Evolutionary conservation across 768 basidiomycete genomes (phyloP), one percentile per base, ranked within the genome.

Genomic region (Cystobasidiopsis lactophilus): DNA sequence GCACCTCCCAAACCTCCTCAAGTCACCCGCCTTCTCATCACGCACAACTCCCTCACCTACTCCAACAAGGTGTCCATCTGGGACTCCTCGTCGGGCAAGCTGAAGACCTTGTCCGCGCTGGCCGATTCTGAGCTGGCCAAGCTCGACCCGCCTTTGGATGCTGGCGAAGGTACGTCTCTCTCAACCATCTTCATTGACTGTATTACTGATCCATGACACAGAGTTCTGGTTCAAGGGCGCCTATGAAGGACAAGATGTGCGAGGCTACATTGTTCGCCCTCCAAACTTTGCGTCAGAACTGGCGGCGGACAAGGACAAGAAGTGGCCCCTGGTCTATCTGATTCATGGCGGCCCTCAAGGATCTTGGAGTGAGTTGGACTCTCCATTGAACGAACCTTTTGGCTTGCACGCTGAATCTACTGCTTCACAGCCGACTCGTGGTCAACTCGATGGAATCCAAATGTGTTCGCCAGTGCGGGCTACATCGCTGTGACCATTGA

Each of bases 151-250:
- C 9, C 7, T 7, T 35, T 35, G 33, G 33, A 35, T 16, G 33
- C 16, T 16, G 33, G 33, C 7, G 33, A 35, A 35, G 33, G 33
- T 38, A 85, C 89, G 2, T 60, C 66, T 37, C 78, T 91, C 64
- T 73, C 80, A 0, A 70, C 69, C 39, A 64, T 70, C 9, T 71
- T 71, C 5, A 66, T 86, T 47, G 66, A 72, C 47, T 73, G 68
- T 7, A 84, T 80, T 37, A 68, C 69, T 52, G 61, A 65, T 7
- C 82, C 80, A 16, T 14, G n/a, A n/a, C n/a, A 79, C 89, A 60
- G 77, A 83, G 53, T 83, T 95, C 62, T 85, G 79, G 77, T 95
- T 93, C 69, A 74, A 76, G 55, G 91, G 91, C 10, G 83, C 82
- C 2, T 67, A 79, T 27, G 51, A 31, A 58, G 74, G 76, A 10